Evolutionary conservation across 345 rosid genomes (phyloP), one percentile per base, ranked within the genome.

Genomic region (thale cress (Arabidopsis thaliana)): DNA sequence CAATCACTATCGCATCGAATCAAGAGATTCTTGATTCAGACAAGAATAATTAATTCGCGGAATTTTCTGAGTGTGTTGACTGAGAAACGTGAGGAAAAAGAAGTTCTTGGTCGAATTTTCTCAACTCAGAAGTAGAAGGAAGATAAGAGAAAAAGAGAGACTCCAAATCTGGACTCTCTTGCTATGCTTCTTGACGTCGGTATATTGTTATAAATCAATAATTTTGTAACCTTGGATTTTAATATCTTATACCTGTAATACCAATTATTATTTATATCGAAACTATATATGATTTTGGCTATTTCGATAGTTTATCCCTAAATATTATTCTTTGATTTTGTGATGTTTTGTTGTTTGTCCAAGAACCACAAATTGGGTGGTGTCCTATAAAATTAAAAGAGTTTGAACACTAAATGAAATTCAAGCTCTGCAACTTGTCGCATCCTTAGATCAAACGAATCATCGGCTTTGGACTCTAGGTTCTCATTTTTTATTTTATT

Each of bases 11-110:
- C 36, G 32, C 22, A 10, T 57, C 38, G n/a, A 23, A 42, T 60
- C 69, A 51, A 67, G 52, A 57, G 8, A 13, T 24, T 59, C 44
- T 75, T 67, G 62, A 69, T 60, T 75, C n/a, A n/a, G 69, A 76
- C 65, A 40, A 42, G 2, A 38, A 69, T 42, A 60, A 60, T 41
- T 9, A 42, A 51, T 33, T 42, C 4, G 41, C 46, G 8, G 28
- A 22, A 57, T 8, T 46, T 46, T 34, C 34, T 37, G 49, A 0
- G 67, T 67, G 4, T 67, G 9, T 30, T n/a, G 68, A 41, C 60
- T 33, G 48, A 75, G 58, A 60, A 69, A 34, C 23, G 30, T 34
- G 74, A 60, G 57, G 24, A 10, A 1, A 14, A 38, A 51, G 33
- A 20, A 36, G 65, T 61, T 61, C n/a, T 61, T 61, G 65, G 32